Conservation (phyloP, 2,329 filamentous ascomycete genomes). For the Diaporthe aspalathi region DNA sequence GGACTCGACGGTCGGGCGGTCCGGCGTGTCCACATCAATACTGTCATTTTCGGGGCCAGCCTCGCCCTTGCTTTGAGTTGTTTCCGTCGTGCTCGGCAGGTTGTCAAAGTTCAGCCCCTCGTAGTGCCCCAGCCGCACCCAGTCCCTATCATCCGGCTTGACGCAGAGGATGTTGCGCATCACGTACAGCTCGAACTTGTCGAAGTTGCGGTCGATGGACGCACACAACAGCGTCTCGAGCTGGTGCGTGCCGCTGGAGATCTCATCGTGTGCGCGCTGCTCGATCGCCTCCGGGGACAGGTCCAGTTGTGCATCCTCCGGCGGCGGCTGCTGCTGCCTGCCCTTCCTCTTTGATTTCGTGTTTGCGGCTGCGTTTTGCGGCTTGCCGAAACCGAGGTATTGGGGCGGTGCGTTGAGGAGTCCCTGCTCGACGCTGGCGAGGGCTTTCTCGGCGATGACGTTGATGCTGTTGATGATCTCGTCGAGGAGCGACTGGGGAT, state of each 20-base stretch:
- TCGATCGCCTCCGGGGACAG: conserved; percentile 47
- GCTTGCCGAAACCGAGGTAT: conserved; percentile 79
- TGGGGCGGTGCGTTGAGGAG: conserved; percentile 79
- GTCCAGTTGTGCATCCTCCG: conserved; percentile 35
- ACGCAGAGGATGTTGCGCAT: conserved; percentile 86
- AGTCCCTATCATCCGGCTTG: conserved; percentile 75
- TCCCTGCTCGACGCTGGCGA: conserved; percentile 87
- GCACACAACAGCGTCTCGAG: conserved; percentile 84
- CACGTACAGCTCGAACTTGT: conserved; percentile 89
- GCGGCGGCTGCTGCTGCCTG: conserved; percentile 28
- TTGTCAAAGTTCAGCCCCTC: conserved; percentile 68
- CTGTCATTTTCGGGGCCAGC: conserved; percentile 29
- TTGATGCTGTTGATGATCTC: conserved; percentile 98
- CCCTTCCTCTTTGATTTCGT: conserved; percentile 47
- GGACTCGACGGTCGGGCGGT: conserved; percentile 70
- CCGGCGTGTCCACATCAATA: conserved; percentile 43
- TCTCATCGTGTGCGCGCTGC: conserved; percentile 72
- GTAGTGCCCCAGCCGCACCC: conserved; percentile 88
- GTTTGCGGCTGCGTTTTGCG: conserved; percentile 8
- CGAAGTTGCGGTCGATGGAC: conserved; percentile 86
- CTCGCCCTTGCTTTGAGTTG: conserved; percentile 1
- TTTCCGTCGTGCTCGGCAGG: conserved; percentile 2
- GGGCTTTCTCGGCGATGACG: conserved; percentile 88
- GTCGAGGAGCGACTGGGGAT: conserved; percentile 84
- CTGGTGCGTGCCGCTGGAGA: conserved; percentile 89